Percentiles rank a stretch among this genome's conserved stretches.
These are phyloP conservation scores for Incumbomyces delicatus DNA, from an alignment of 2,329 filamentous ascomycete genomes.

Conservation along the genomic window DNA sequence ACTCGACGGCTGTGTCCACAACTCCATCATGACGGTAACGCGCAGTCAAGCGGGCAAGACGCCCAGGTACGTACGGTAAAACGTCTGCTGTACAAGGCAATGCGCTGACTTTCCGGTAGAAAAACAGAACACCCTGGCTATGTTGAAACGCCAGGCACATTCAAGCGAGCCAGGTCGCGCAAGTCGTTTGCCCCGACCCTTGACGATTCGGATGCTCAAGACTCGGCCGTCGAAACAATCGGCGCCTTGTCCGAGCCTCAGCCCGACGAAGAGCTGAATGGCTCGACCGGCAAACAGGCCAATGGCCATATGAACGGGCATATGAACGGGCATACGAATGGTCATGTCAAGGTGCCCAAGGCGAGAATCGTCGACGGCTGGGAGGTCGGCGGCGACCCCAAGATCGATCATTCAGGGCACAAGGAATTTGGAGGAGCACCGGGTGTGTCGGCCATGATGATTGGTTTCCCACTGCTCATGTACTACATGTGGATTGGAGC, in stretches of 20 bases:
- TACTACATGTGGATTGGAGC: conserved; percentile 99
- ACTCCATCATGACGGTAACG: conserved; percentile 35
- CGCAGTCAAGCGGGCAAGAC: conserved; percentile 44
- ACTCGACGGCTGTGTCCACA: not conserved
- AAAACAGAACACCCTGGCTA: conserved; percentile 43
- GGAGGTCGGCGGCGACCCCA: conserved; percentile 33
- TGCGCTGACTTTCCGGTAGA: conserved; percentile 25
- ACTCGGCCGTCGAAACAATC: not conserved
- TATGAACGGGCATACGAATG: conserved; percentile 8
- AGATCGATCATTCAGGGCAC: conserved; percentile 40
- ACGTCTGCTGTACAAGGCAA: conserved; percentile 1
- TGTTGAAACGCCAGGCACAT: conserved; percentile 40
- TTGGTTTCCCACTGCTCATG: conserved; percentile 88
- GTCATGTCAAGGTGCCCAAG: conserved; percentile 12
- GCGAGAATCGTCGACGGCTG: conserved; percentile 31
- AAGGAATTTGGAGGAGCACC: conserved; percentile 79
- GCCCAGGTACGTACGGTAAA: conserved; percentile 38
- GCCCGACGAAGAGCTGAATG: not conserved
- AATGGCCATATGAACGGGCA: not conserved
- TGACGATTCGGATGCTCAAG: conserved; percentile 15
- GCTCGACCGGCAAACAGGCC: not conserved
- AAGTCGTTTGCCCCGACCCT: conserved; percentile 10
- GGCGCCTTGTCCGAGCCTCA: not conserved
- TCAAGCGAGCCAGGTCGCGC: conserved; percentile 13
- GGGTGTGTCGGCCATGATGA: conserved; percentile 79